Conservation (phyloP, 495 filamentous ascomycete species). For the Staphylotrichum tortipilum region DNA sequence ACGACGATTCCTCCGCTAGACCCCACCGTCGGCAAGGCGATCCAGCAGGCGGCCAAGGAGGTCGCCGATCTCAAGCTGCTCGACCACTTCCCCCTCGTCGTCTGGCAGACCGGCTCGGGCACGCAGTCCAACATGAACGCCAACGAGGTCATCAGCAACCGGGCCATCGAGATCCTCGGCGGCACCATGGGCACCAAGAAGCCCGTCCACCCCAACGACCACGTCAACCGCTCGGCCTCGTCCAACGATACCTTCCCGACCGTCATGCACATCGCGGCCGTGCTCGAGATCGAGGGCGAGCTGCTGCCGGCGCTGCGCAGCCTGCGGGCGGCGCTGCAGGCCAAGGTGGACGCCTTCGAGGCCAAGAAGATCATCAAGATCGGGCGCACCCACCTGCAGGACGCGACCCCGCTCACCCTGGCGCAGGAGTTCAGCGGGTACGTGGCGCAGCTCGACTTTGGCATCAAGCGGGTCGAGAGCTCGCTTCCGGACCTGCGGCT, state of each 20-base stretch:
- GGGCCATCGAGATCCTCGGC: constrained; percentile 94
- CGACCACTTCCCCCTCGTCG: constrained; percentile 97
- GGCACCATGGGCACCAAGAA: constrained; percentile 92
- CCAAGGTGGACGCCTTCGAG: constrained; percentile 84
- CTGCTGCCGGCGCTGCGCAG: constrained; percentile 75
- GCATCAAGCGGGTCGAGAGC: constrained; percentile 78
- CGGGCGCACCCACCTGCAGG: constrained; percentile 93
- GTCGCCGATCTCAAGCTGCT: constrained; percentile 89
- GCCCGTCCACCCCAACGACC: constrained; percentile 97
- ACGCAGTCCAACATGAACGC: constrained; percentile 99
- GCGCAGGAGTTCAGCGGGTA: constrained; percentile 99
- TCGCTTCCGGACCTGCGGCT: constrained; percentile 75
- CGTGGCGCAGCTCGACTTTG: constrained; percentile 83
- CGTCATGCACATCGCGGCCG: constrained; percentile 98
- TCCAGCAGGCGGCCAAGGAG: constrained; percentile 87
- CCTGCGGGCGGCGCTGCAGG: constrained; percentile 73
- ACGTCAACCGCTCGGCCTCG: constrained; percentile 97
- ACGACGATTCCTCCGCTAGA: constrained; percentile 48
- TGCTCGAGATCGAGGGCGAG: constrained; percentile 79
- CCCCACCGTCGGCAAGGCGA: constrained; percentile 84
- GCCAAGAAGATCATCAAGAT: constrained; percentile 90
- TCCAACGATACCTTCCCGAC: constrained; percentile 99
- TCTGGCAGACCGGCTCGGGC: constrained; percentile 98
- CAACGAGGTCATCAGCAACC: constrained; percentile 99
- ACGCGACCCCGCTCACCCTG: constrained; percentile 90